A percentile compares a stretch with the other conserved stretches of the same genome.
Evolutionary conservation across 2,329 filamentous ascomycete species (phyloP).

Genomic region (Penicillium sp.): DNA sequence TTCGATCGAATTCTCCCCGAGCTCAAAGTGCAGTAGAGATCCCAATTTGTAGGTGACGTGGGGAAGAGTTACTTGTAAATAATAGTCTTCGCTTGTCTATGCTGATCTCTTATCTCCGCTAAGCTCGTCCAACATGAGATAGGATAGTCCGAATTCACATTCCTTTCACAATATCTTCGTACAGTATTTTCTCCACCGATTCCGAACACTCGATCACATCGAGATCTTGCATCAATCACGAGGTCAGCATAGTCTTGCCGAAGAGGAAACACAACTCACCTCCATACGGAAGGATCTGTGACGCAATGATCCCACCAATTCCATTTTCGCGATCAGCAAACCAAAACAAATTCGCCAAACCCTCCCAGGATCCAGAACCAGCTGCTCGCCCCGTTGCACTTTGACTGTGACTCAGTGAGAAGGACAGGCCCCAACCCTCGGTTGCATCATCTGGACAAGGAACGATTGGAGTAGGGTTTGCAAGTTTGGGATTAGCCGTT

Average conservation of each 20-base stretch:
- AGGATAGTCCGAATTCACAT: no score
- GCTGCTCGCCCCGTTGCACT: slow-evolving; percentile 55
- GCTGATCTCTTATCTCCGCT: no score
- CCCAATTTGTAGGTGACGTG: no score
- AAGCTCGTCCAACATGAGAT: no score
- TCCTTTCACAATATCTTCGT: background rate
- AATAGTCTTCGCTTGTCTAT: no score
- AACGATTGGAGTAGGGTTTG: slow-evolving; percentile 53
- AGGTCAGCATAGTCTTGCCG: background rate
- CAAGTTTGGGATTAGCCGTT: slow-evolving; percentile 52
- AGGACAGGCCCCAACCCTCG: slow-evolving; percentile 66
- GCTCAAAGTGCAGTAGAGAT: no score
- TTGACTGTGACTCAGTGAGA: slow-evolving; percentile 53
- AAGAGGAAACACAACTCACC: background rate
- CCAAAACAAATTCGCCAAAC: slow-evolving; percentile 63
- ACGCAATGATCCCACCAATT: slow-evolving; percentile 55
- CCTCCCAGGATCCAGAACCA: slow-evolving; percentile 60
- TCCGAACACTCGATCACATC: background rate
- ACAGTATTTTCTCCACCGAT: background rate
- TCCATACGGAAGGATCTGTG: slow-evolving; percentile 53
- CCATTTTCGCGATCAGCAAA: slow-evolving; percentile 64
- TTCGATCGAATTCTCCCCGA: no score
- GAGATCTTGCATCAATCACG: background rate
- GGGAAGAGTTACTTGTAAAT: no score
- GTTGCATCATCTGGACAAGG: slow-evolving; percentile 45